Conservation (phyloP, 2,329 filamentous ascomycete species). For the Xylariaceae sp. region DNA sequence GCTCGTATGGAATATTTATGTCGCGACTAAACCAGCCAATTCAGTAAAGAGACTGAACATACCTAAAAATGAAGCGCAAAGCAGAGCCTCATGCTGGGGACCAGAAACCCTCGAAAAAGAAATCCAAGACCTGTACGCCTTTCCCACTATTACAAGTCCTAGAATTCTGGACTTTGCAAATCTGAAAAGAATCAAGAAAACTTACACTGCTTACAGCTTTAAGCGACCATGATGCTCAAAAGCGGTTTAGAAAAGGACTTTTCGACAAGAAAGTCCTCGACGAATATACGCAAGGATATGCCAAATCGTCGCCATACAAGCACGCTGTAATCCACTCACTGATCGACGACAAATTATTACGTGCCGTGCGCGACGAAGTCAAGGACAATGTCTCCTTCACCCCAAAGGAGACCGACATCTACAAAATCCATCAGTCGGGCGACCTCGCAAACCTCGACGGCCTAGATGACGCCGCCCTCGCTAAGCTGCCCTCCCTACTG, state of each 20-base stretch:
- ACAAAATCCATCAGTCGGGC: slow-evolving; percentile 98
- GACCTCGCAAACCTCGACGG: slow-evolving; percentile 97
- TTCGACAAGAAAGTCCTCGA: slow-evolving; percentile 65
- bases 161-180: background rate
- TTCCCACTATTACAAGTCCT: background rate
- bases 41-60: slow-evolving; percentile 23
- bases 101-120: slow-evolving; percentile 57
- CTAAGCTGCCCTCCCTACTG: slow-evolving; percentile 87
- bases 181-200: background rate
- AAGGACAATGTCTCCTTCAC: slow-evolving; percentile 92
- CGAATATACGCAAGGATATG: slow-evolving; percentile 67
- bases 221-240: slow-evolving; percentile 55
- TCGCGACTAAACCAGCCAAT: slow-evolving; percentile 10
- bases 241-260: slow-evolving; percentile 69
- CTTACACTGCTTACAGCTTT: slow-evolving; percentile 48
- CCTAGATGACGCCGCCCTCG: slow-evolving; percentile 82
- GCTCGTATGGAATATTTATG: background rate
- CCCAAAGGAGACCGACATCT: slow-evolving; percentile 98
- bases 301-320: slow-evolving; percentile 76
- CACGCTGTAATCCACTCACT: slow-evolving; percentile 87
- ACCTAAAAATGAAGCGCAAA: slow-evolving; percentile 66
- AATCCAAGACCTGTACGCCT: slow-evolving; percentile 51
- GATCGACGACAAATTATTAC: slow-evolving; percentile 81
- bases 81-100: slow-evolving; percentile 53
- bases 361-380: slow-evolving; percentile 86